phyloP scores from a whole-genome alignment of 2,329 filamentous ascomycete genomes.

The Pseudogymnoascus pannorum region DNA sequence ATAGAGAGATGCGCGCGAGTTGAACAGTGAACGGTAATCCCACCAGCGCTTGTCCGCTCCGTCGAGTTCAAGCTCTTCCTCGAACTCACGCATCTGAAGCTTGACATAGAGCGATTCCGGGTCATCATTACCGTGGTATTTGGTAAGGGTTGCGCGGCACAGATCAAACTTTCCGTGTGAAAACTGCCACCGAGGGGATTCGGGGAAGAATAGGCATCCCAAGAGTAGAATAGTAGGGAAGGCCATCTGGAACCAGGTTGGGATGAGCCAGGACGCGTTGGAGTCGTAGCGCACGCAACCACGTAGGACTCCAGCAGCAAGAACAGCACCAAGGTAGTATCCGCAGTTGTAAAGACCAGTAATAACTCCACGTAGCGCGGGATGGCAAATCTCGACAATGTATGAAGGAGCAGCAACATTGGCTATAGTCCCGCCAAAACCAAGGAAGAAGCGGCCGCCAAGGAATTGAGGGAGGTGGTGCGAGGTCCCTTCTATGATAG shows the following conservation, averaged over 20 bases:
- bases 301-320: neutral
- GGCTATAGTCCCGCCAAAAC: slow-evolving; percentile 36
- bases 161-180: neutral
- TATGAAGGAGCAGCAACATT: neutral
- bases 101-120: slow-evolving; percentile 18
- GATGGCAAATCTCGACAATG: neutral
- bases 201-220: neutral
- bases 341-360: neutral
- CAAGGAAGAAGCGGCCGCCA: slow-evolving; percentile 48
- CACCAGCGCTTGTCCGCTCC: slow-evolving; percentile 19
- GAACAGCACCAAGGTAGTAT: neutral
- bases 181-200: neutral
- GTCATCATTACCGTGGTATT: slow-evolving; percentile 28
- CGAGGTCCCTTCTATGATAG: slow-evolving; percentile 31
- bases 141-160: neutral
- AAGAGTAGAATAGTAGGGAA: neutral
- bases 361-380: neutral
- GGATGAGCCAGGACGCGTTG: neutral
- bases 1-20: slow-evolving; percentile 13
- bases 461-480: slow-evolving; percentile 31
- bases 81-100: slow-evolving; percentile 15
- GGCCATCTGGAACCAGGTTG: neutral
- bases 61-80: slow-evolving; percentile 12
- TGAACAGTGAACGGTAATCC: slow-evolving; percentile 17
- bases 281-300: neutral